Evolutionary conservation across 768 basidiomycete species (phyloP), one percentile per base, ranked within the genome.

Genomic region (Auricularia heimuer): DNA sequence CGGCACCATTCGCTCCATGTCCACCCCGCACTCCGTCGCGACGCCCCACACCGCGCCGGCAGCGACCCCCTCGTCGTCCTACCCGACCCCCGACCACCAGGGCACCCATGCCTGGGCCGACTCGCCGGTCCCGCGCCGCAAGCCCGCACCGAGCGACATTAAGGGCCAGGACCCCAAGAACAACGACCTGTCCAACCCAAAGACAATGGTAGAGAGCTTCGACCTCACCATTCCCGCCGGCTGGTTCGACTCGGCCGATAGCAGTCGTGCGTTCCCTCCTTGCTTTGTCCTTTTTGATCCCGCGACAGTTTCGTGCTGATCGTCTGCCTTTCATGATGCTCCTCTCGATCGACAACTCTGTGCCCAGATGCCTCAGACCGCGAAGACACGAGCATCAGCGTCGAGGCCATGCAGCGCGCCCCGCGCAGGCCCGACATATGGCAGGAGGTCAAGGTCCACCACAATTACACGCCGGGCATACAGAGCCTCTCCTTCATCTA

Each of bases 161-260:
- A 89, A 85, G 71, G 90, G 89, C 62, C 84, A 86, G 68, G 92
- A 93, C 71, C 92, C 92, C 3, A 83, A 88, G 66, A 82, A 85
- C 4, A 86, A 90, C 68, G 89, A 94, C 74, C 82, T 92, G 80
- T 88, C 89, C 62, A 85, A 82, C 71, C 82, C 87, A 6, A 83
- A 83, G 68, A 85, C 56, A 14, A 60, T 60, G 56, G 34, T 60
- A 8, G 34, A 29, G 24, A n/a, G 16, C 24, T 60, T 60, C 34
- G 56, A 60, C 24, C 21, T 35, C 14, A 60, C 29, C 56, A 14
- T 29, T 14, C 29, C 24, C 14, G 29, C 56, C 34, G 24, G 29
- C 29, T 60, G 56, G 56, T 60, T 60, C 56, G 56, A 60, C 14
- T 33, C 29, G 24, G 12, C 24, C 24, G 24, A 60, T 4, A 29